Percentiles rank a stretch among this genome's conserved stretches.
Conservation (phyloP, 1,139 yeast genomes). For the Magnusiomyces ingens region DNA sequence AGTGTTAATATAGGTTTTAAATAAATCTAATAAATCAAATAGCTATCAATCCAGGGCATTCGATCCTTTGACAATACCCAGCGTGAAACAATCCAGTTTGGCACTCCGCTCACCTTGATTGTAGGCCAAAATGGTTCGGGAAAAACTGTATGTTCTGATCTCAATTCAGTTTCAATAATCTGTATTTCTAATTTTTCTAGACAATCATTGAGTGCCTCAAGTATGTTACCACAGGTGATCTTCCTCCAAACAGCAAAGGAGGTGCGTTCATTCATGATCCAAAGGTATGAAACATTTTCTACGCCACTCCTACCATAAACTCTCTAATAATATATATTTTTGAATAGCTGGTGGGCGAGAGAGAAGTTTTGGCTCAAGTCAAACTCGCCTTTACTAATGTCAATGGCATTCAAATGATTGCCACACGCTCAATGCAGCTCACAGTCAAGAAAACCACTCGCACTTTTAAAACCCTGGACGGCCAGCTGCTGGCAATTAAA, state of each 20-base stretch:
- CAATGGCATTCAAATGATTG: conserved; percentile 71
- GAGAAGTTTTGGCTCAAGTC: conserved; percentile 81
- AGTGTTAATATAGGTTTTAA: neutral
- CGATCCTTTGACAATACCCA: conserved; percentile 82
- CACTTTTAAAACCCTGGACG: conserved; percentile 86
- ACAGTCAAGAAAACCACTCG: conserved; percentile 53
- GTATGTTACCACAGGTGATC: conserved; percentile 90
- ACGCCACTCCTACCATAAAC: neutral
- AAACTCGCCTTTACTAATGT: conserved; percentile 77
- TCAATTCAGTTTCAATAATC: neutral
- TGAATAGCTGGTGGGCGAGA: conserved; percentile 43
- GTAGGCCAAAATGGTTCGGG: conserved; percentile 98
- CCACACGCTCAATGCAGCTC: conserved; percentile 78
- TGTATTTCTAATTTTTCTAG: conserved; percentile 13
- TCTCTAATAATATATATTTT: conserved; percentile 7
- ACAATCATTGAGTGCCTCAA: conserved; percentile 91
- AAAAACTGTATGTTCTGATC: conserved; percentile 51
- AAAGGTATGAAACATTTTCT: conserved; percentile 37
- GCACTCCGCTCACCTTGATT: conserved; percentile 82
- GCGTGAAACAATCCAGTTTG: conserved; percentile 83
- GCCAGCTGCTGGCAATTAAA: conserved; percentile 65
- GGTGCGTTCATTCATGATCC: conserved; percentile 98
- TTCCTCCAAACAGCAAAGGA: conserved; percentile 93
- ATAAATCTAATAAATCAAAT: neutral
- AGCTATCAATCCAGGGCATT: conserved; percentile 83